Conservation (phyloP, 2,329 filamentous ascomycete species). For the Sporothrix variecibatus region DNA sequence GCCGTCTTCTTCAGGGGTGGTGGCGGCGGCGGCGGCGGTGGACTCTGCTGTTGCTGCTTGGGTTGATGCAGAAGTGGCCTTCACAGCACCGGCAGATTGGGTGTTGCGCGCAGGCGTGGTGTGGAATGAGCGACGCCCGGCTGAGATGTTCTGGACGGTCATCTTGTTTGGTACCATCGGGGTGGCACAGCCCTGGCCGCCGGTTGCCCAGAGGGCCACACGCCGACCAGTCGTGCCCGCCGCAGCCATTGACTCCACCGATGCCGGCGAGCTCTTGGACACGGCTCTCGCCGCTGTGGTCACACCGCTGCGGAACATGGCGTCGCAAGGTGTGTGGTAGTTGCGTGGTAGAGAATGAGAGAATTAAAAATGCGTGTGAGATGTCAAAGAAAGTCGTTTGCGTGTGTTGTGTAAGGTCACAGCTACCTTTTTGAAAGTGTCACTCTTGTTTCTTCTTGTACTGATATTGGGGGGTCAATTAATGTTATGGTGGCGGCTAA, state of each 20-base stretch:
- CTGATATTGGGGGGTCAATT: background rate
- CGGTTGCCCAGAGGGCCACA: background rate
- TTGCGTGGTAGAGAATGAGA: no score
- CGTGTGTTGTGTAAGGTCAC: constrained; percentile 14
- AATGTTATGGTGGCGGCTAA: background rate
- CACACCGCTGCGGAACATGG: constrained; percentile 8
- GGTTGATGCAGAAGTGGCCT: constrained; percentile 38
- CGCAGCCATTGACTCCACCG: background rate
- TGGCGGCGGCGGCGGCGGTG: background rate
- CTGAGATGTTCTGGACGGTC: background rate
- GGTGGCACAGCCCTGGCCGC: background rate
- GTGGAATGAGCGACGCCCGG: background rate
- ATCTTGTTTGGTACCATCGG: background rate
- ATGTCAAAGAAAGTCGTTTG: background rate
- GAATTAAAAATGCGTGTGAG: background rate
- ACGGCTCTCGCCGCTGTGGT: background rate
- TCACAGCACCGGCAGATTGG: background rate
- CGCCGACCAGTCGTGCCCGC: background rate
- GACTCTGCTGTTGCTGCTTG: constrained; percentile 36
- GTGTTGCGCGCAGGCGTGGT: background rate
- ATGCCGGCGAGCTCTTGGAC: background rate
- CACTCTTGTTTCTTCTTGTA: background rate
- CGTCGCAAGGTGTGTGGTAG: no score
- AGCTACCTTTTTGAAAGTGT: background rate
- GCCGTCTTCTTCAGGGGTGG: constrained; percentile 38